Evolutionary conservation across 306 rosid species (phyloP), one percentile per base, ranked within the genome.

Genomic region (Luffa aegyptiaca): DNA sequence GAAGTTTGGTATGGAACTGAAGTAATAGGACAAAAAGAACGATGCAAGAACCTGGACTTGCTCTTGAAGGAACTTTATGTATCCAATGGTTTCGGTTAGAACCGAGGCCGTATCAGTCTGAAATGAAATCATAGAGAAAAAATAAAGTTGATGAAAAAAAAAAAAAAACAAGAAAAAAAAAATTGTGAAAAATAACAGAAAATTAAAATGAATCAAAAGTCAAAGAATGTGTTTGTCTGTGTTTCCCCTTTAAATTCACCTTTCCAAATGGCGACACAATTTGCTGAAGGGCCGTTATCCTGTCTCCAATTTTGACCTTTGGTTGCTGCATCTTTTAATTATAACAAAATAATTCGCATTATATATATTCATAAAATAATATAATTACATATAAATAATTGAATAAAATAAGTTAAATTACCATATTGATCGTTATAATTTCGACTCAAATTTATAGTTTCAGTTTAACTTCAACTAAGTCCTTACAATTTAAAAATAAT

Each of bases 191-290:
- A 57, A 7, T 9, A 14, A 64, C 4, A 21, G 9, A 10, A 77
- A 77, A 77, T 39, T 48, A 46, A 46, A 78, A 17, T 8, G 11
- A 83, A 61, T 10, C 14, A 20, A 80, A 42, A 52, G n/a, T 70
- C 46, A 10, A 72, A 35, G 44, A 11, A 62, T 61, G 68, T 31
- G 39, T 21, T 1, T 21, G 16, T 61, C 0, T 57, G 18, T 52
- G 31, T 26, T 82, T 17, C 61, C 20, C 49, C 31, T n/a, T 56
- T 56, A 11, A 75, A 2, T 82, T 58, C 46, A 95, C 98, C 97
- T 95, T 95, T 88, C 98, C 98, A 83, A 95, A 95, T 56, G 98
- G 98, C 82, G 98, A 92, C 83, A 95, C 98, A 79, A 95, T 95
- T 88, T 92, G 98, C 80, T 95, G 98, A 85, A 95, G 97, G 78